Evolutionary conservation across 257 asterid species (phyloP).

Genomic region (Linderniella brevidens): DNA sequence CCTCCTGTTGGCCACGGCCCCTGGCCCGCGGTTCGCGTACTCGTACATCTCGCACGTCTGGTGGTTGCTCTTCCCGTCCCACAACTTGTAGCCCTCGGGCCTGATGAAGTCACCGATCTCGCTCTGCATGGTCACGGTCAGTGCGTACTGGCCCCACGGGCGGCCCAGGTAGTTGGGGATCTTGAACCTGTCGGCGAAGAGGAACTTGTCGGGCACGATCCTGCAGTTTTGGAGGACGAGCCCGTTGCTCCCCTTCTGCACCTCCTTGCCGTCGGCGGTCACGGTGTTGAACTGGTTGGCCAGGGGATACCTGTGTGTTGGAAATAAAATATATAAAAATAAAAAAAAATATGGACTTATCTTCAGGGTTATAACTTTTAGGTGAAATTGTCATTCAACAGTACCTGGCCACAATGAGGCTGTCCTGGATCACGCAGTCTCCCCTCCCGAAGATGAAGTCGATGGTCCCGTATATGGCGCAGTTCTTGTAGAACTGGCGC

Average conservation of each 20-base stretch:
- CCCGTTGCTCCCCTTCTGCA: constrained; percentile 17
- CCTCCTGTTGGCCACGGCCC: constrained; percentile 17
- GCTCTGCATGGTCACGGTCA: constrained; percentile 39
- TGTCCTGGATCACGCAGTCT: constrained; percentile 39
- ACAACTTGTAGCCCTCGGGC: constrained; percentile 35
- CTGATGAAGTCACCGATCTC: constrained; percentile 44
- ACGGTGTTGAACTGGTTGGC: constrained; percentile 33
- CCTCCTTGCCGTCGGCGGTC: constrained; percentile 53
- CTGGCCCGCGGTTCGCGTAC: constrained; percentile 51
- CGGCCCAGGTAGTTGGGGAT: constrained; percentile 31
- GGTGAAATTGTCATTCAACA: too few species aligned
- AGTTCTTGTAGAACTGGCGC: constrained; percentile 53
- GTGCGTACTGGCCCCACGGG: constrained; percentile 34
- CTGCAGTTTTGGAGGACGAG: constrained; percentile 51
- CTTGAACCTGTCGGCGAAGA: constrained; percentile 16
- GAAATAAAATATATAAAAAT: too few species aligned
- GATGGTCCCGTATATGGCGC: constrained; percentile 50
- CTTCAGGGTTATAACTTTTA: too few species aligned
- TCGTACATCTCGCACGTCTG: constrained; percentile 25
- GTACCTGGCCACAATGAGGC: constrained; percentile 32
- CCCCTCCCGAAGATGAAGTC: constrained; percentile 80
- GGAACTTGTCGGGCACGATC: constrained; percentile 30
- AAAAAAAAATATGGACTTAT: too few species aligned
- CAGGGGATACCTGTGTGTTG: constrained; percentile 22
- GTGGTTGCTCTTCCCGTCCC: constrained; percentile 23